Base-by-base conservation (phyloP, 306 rosid genomes). In the Abrus precatorius region DNA sequence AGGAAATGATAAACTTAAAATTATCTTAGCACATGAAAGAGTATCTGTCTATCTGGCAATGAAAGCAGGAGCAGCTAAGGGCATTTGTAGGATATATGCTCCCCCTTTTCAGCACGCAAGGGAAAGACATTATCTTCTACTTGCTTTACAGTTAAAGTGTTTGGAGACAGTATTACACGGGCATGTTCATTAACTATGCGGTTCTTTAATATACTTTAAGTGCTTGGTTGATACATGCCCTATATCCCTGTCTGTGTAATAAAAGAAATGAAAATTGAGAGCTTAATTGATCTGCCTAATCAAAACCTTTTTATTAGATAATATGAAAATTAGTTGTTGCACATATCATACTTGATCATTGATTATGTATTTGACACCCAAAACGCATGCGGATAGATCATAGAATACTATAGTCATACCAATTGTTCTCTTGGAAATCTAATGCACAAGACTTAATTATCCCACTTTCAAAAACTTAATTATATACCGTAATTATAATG, bases 51-150 rank as follows among this genome's bases (percentile, higher is more conserved):
- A 60, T 45, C 82, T 59, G 79, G 73, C 11, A 47, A 71, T 14
- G 62, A 69, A 84, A 84, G 81, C 20, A 67, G 78, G 44, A 74
- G 62, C 74, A 68, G 50, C 75, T 20, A 47, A 61, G 72, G 45
- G 55, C 69, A 52, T 52, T 70, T 80, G 29, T 65, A 69, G 33
- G n/a, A 80, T 57, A 75, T 44, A 76, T 76, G 88, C 77, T 67
- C 38, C 71, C 38, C 44, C 47, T 84, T 84, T 76, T 76, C 50
- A 40, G 28, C 53, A 60, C 75, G 69, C 6, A 69, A 84, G 69
- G 75, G 55, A 40, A 49, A 9, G 20, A 32, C 34, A 47, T 9
- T 41, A 68, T 60, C 69, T 69, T 74, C 57, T 36, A 36, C 47
- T 6, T 80, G 63, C 43, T 33, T 76, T 34, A 65, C 71, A 20